Evolutionary conservation across 805 yeast species (phyloP), one percentile per base, ranked within the genome.

Genomic region (Monosporozyma unispora): DNA sequence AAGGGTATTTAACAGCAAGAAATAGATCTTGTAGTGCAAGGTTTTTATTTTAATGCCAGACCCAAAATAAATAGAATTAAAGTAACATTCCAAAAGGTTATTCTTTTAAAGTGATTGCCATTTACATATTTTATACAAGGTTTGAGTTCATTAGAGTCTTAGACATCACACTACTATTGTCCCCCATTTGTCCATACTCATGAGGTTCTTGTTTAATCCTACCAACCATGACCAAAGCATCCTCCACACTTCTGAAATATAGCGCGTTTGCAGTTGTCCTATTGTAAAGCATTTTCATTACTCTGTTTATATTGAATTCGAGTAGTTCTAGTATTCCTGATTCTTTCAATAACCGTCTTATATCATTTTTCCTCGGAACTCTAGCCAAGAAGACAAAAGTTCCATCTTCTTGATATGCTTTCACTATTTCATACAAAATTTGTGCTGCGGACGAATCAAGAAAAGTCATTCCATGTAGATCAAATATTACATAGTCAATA

Each of bases 391-490:
- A 74, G 3, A 87, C 83, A 8, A 68, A 64, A 84, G 79, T 2
- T 72, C 72, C 45, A 83, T 71, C 16, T 64, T 70, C n/a, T 68
- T 69, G 23, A 10, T 37, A 37, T 9, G 40, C 8, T 9, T 37
- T 37, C 3, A 88, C 67, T n/a, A 84, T 78, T 52, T 81, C 87
- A 48, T 65, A 61, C 42, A 89, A 67, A 2, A 81, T 81, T 55
- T 86, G 89, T 0, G 86, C 81, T 0, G 96, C 95, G 0, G 87
- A 76, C 0, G 95, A 78, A 57, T 88, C 96, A 49, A 88, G 74
- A 3, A 75, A 75, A 3, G 85, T 78, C 95, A 89, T 85, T 1
- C 96, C 96, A 49, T 82, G 75, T 54, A 90, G 66, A 58, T 88
- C 96, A 57, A 88, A 77, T 1, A 89, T 71, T n/a, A 88, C 71